Evolutionary conservation across 352 stramenopile genomes (phyloP).

Genomic region (Pythium phragmitis): DNA sequence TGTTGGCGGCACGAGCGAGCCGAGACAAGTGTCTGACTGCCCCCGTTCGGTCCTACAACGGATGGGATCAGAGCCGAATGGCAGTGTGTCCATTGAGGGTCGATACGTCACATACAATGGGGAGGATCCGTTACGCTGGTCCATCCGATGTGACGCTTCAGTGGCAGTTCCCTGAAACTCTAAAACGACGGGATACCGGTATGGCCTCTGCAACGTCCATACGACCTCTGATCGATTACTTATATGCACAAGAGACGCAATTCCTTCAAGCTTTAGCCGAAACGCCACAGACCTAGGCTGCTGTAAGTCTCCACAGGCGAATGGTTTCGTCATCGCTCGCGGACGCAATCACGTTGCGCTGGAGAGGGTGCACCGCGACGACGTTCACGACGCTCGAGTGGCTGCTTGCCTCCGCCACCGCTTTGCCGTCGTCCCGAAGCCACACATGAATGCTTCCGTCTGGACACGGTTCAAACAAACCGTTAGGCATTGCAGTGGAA

Average conservation of each 20-base stretch:
- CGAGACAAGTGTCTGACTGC: slow-evolving; percentile 1
- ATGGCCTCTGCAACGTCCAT: neutral
- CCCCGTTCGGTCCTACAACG: neutral
- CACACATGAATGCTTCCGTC: slow-evolving; percentile 64
- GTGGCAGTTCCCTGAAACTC: neutral
- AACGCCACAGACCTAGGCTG: neutral
- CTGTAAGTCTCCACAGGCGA: slow-evolving; percentile 27
- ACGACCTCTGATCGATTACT: neutral
- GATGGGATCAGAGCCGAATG: neutral
- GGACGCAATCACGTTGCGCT: slow-evolving; percentile 53
- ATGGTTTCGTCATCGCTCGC: slow-evolving; percentile 79
- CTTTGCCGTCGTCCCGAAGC: slow-evolving; percentile 50
- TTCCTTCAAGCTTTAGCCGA: neutral
- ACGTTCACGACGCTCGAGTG: slow-evolving; percentile 76
- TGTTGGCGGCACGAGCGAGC: neutral
- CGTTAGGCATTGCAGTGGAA: neutral
- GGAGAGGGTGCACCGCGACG: slow-evolving; percentile 52
- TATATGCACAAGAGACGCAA: neutral
- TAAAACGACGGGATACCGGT: neutral
- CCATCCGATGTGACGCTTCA: slow-evolving; percentile 4
- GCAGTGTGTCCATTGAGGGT: slow-evolving; percentile 13
- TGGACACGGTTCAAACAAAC: neutral
- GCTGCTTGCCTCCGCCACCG: slow-evolving; percentile 36
- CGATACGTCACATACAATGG: neutral
- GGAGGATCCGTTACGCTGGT: slow-evolving; percentile 3